A percentile compares a stretch with the other conserved stretches of the same genome.
Conservation (phyloP, 1,139 yeast species). For the Yamadazyma dushanensis region DNA sequence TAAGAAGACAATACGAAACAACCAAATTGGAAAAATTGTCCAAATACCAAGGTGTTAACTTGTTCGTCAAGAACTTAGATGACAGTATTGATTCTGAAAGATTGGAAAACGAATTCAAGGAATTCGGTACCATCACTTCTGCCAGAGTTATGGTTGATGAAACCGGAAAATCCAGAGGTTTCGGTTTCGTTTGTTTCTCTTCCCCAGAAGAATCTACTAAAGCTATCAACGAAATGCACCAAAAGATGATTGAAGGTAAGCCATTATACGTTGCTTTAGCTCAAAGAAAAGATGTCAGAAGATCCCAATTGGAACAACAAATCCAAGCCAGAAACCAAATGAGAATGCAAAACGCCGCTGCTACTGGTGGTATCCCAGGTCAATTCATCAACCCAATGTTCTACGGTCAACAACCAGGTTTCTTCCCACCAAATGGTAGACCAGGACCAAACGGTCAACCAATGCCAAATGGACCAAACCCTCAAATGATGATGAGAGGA, state of each 20-base stretch:
- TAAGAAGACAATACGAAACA: slow-evolving; percentile 92
- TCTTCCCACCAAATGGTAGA: slow-evolving; percentile 79
- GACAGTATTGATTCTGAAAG: slow-evolving; percentile 89
- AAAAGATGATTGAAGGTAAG: slow-evolving; percentile 92
- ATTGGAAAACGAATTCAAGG: slow-evolving; percentile 88
- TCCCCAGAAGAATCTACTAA: slow-evolving; percentile 98
- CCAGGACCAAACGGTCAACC: slow-evolving; percentile 34
- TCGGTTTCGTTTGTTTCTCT: slow-evolving; percentile 97
- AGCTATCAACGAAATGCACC: slow-evolving; percentile 98
- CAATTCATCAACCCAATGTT: slow-evolving; percentile 96
- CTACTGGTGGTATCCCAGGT: slow-evolving; percentile 87
- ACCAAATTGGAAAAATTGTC: slow-evolving; percentile 89
- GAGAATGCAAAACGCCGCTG: slow-evolving; percentile 95
- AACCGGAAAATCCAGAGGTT: slow-evolving; percentile 93
- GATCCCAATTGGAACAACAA: slow-evolving; percentile 96
- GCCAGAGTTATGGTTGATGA: slow-evolving; percentile 97
- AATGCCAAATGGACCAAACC: slow-evolving; percentile 59
- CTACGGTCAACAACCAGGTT: slow-evolving; percentile 85
- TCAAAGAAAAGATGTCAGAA: slow-evolving; percentile 98
- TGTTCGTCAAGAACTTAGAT: slow-evolving; percentile 95
- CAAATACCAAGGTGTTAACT: slow-evolving; percentile 97
- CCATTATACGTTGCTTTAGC: slow-evolving; percentile 99
- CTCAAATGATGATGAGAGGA: slow-evolving; percentile 87
- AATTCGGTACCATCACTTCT: slow-evolving; percentile 93
- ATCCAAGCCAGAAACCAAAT: slow-evolving; percentile 97